phyloP scores from a whole-genome alignment of 306 rosid genomes.

The Datisca glomerata region DNA sequence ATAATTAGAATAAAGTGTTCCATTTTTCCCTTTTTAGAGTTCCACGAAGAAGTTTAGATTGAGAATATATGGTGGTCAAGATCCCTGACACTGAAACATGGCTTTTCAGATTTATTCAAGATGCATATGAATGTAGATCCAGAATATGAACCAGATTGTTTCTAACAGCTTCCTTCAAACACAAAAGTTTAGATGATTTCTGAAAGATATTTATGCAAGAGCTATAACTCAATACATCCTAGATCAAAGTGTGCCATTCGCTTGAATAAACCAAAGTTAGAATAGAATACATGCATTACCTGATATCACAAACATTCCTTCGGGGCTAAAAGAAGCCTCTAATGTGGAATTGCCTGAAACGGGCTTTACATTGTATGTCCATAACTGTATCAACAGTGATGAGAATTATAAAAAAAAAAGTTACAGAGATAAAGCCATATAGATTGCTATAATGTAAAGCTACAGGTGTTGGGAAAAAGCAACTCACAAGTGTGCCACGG shows the following conservation, averaged over 20 bases:
- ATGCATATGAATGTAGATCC: too few relatives aligned
- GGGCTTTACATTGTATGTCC: conserved; percentile 65
- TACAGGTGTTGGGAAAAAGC: conserved; percentile 1
- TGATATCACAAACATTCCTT: conserved; percentile 90
- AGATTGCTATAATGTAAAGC: conserved; percentile 10
- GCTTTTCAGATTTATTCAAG: too few relatives aligned
- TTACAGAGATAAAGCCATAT: conserved; percentile 6
- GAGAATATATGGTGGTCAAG: too few relatives aligned
- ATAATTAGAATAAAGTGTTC: background rate
- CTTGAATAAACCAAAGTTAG: background rate
- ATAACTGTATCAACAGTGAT: conserved; percentile 34
- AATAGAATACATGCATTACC: conserved; percentile 27
- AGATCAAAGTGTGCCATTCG: too few relatives aligned
- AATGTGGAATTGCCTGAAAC: conserved; percentile 68
- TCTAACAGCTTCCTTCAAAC: background rate
- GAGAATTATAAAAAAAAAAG: conserved; percentile 4
- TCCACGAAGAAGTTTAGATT: background rate
- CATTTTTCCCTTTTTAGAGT: background rate
- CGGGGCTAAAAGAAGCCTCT: conserved; percentile 97
- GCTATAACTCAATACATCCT: too few relatives aligned
- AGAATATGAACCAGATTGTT: background rate
- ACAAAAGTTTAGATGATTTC: conserved; percentile 1
- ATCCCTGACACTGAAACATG: too few relatives aligned
- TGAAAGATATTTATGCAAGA: background rate
- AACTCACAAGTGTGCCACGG: conserved; percentile 83